Evolutionary conservation across 345 rosid species (phyloP), one percentile per base, ranked within the genome.

Genomic region (Toxicodendron radicans): DNA sequence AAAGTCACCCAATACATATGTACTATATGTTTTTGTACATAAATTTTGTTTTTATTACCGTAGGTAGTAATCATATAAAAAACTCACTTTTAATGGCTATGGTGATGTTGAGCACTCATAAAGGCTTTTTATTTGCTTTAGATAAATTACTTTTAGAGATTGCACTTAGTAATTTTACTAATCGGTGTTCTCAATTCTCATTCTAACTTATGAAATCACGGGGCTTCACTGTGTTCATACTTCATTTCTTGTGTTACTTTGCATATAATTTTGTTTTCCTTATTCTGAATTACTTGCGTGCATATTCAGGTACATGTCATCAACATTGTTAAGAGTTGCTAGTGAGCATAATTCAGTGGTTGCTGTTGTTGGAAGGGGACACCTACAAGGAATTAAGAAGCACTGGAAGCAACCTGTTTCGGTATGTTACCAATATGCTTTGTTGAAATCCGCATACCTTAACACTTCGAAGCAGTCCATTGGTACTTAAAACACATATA

Each of bases 361-460:
- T 35, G 99, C 97, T 41, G 98, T 95, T 2, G 92, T 96, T 38
- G 99, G 99, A n/a, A 96, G 85, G 87, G 98, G 98, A n/a, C 99
- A 96, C 79, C 79, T 96, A 73, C 81, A 82, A 51, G 99, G 98
- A 79, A 96, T 96, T 66, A 85, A 83, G 89, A 89, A 86, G 79
- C 78, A 90, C 35, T 96, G 99, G 99, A 76, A 86, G 87, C 97
- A 93, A 74, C 92, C 95, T 73, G 83, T 96, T 70, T 71, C 27
- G 83, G 93, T 93, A 18, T 21, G 90, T 86, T 17, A 27, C 46
- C 60, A 38, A 21, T 49, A 75, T 69, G 14, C 11, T 33, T 48
- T 17, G 21, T 73, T 2, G 59, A 33, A 33, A 64, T 20, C 13
- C 13, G n/a, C 48, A n/a, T 9, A 24, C 33, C 8, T 61, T 0